Evolutionary conservation across 495 filamentous ascomycete genomes (phyloP), one percentile per base, ranked within the genome.

Genomic region (Talaromyces wortmannii): DNA sequence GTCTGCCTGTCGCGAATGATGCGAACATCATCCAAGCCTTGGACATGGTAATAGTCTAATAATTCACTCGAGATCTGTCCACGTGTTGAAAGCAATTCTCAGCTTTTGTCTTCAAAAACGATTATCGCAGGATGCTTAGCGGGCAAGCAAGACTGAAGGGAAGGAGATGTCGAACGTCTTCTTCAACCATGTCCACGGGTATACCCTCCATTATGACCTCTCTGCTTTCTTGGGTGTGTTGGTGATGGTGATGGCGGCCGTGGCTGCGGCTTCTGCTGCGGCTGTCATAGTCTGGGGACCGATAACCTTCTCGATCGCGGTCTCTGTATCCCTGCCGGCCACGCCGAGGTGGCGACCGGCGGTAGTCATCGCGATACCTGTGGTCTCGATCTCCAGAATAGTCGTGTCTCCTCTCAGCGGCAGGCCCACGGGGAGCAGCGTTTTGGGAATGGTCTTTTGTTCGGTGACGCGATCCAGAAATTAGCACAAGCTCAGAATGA

Each of bases 1-100:
- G 83, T 86, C 57, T 84, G 77, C 45, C 82, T 77, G 57, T 87
- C 83, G 45, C 83, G 79, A 63, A 88, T 88, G 15, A 88, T 72
- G 10, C 82, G 74, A 44, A 88, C 72, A 59, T 86, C 83, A 55
- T 86, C 82, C 52, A 88, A 64, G 12, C 72, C 77, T 30, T 78
- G 74, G 61, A 85, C 67, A 61, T 79, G 72, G 58, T 86, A 80
- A 59, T 72, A 75, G 57, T 82, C 74, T 58, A 72, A 70, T 61
- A 88, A 73, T 68, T 87, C 83, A 63, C 74, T 73, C 59, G 75
- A 73, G 65, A 87, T 82, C 85, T 88, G 69, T 75, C 66, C 59
- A 59, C 62, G 58, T 61, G 62, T 61, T 47, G 70, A 70, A 63
- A 67, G 58, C 61, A 71, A 57, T 61, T 68, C 70, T 82, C 77